Percentiles rank a stretch among this genome's conserved stretches.
Evolutionary conservation across 768 basidiomycete species (phyloP).

Genomic region (Collybia nuda): DNA sequence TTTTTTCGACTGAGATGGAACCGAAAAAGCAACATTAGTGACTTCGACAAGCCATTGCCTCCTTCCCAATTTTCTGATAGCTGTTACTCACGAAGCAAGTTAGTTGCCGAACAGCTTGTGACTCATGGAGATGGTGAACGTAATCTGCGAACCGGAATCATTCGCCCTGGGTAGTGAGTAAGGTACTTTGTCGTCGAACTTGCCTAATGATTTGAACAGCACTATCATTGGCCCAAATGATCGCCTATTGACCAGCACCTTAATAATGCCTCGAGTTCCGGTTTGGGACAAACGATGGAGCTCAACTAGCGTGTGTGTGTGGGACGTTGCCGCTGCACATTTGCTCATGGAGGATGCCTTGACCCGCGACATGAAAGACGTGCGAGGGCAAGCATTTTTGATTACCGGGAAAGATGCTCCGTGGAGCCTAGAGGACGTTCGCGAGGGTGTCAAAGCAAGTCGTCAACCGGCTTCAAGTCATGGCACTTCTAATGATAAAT

Average conservation of each 20-base stretch:
- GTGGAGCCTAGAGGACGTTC: constrained; percentile 26
- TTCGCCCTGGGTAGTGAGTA: constrained; percentile 32
- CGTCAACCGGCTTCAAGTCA: background rate
- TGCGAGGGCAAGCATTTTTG: constrained; percentile 30
- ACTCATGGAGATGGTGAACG: constrained; percentile 48
- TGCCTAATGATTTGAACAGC: constrained; percentile 10
- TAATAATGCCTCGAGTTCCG: constrained; percentile 27
- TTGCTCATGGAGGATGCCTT: constrained; percentile 29
- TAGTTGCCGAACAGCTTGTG: constrained; percentile 51
- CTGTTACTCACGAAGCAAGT: constrained; percentile 57
- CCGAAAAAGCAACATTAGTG: constrained; percentile 29
- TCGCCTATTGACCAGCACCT: constrained; percentile 25
- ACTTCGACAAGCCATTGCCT: constrained; percentile 48
- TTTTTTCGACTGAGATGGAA: constrained; percentile 26
- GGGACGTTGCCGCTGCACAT: constrained; percentile 35
- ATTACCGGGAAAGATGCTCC: constrained; percentile 30
- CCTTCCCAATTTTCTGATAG: constrained; percentile 34
- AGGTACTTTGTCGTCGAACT: background rate
- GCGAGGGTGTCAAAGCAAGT: constrained; percentile 29
- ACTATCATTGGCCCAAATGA: constrained; percentile 34
- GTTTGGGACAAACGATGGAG: constrained; percentile 28
- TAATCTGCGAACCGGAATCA: constrained; percentile 42
- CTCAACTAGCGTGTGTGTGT: constrained; percentile 29
- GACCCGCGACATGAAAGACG: constrained; percentile 17
- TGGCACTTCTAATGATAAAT: background rate